Percentiles rank a stretch among this genome's conserved stretches.
Conservation (phyloP, 768 basidiomycete genomes). For the Neoboletus subvelutipes region DNA sequence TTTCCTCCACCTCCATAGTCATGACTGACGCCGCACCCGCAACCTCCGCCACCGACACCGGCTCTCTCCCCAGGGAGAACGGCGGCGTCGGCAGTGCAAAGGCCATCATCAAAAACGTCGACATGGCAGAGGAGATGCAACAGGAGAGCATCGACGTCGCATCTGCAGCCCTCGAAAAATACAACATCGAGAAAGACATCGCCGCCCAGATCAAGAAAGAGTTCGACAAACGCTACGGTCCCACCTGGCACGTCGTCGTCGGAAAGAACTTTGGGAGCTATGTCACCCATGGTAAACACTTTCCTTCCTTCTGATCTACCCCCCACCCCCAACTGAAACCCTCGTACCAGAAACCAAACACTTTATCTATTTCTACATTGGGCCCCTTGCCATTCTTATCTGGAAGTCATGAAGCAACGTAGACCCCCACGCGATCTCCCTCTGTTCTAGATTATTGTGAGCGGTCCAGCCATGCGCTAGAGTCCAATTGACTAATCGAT, state of each 20-base stretch:
- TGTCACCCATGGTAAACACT: conserved; percentile 84
- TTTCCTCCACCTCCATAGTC: conserved; percentile 9
- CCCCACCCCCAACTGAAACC: conserved; percentile 10
- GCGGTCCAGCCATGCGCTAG: neutral
- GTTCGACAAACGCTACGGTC: conserved; percentile 88
- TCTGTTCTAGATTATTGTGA: conserved; percentile 27
- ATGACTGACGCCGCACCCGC: conserved; percentile 63
- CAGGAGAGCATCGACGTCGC: conserved; percentile 91
- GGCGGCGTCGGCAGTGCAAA: conserved; percentile 52
- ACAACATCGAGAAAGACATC: conserved; percentile 96
- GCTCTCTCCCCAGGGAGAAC: conserved; percentile 41
- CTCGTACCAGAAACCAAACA: conserved; percentile 82
- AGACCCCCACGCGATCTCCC: conserved; percentile 6
- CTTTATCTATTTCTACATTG: conserved; percentile 99
- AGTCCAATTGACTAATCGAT: neutral
- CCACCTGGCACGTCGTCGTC: conserved; percentile 98
- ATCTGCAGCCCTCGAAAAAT: conserved; percentile 81
- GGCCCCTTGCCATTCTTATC: conserved; percentile 87
- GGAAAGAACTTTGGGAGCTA: conserved; percentile 99
- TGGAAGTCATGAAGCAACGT: conserved; percentile 75
- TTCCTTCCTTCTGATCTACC: neutral
- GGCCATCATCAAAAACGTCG: conserved; percentile 94
- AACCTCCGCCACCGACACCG: conserved; percentile 54
- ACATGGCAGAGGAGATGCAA: conserved; percentile 97
- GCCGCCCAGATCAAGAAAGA: conserved; percentile 98